These are phyloP conservation scores for Xylaria acuta DNA, from an alignment of 495 filamentous ascomycete genomes.

Conservation along the genomic window DNA sequence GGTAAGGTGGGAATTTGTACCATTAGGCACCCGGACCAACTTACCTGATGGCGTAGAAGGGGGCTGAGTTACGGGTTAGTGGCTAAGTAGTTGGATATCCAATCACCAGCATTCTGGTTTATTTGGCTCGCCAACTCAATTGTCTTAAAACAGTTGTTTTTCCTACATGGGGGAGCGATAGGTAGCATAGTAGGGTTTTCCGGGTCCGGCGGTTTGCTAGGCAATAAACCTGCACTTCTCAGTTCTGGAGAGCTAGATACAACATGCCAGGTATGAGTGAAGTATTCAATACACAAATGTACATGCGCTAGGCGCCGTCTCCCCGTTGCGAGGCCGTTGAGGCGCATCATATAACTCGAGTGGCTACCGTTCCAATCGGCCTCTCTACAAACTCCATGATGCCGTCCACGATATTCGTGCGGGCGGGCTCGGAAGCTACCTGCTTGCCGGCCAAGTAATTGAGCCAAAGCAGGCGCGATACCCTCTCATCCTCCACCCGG, in stretches of 20 bases:
- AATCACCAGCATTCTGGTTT: too few relatives aligned
- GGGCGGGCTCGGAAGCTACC: conserved; percentile 82
- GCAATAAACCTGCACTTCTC: neutral
- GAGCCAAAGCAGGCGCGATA: conserved; percentile 84
- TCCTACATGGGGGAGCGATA: too few relatives aligned
- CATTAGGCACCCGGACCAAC: too few relatives aligned
- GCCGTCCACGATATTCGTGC: conserved; percentile 84
- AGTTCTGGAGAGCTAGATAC: neutral
- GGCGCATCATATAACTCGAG: conserved; percentile 61
- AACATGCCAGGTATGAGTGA: neutral
- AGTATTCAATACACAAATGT: conserved; percentile 1
- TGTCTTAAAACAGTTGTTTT: too few relatives aligned
- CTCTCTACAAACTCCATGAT: conserved; percentile 87
- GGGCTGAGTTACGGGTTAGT: too few relatives aligned
- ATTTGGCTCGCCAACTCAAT: too few relatives aligned
- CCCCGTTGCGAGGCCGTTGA: conserved; percentile 24
- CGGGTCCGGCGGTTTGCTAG: too few relatives aligned
- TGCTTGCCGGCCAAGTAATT: conserved; percentile 87
- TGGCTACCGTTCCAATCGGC: conserved; percentile 83
- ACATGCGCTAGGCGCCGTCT: neutral
- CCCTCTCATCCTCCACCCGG: conserved; percentile 73
- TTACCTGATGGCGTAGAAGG: too few relatives aligned
- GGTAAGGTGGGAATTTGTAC: too few relatives aligned
- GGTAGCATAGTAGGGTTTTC: too few relatives aligned
- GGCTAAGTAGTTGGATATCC: too few relatives aligned